phyloP scores from a whole-genome alignment of 371 early-diverging fungal species.

The Caulochytrium protostelioides region DNA sequence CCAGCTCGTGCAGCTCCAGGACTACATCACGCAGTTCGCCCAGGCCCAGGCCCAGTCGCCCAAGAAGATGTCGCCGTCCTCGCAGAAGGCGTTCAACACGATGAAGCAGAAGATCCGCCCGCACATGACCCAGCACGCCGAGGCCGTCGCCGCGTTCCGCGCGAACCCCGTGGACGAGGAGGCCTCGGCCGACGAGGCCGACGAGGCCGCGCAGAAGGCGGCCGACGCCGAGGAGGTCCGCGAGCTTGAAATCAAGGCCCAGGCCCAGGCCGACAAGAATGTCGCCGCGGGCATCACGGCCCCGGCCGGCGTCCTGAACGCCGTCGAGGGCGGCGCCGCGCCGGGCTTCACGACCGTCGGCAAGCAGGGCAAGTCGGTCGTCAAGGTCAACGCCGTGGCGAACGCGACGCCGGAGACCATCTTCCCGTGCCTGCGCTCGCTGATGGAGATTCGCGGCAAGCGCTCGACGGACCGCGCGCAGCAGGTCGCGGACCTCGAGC shows the following conservation, averaged over 20 bases:
- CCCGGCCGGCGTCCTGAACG: background rate
- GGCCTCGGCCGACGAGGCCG: slow-evolving; percentile 16
- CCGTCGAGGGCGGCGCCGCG: slow-evolving; percentile 5
- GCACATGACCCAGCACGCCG: slow-evolving; percentile 52
- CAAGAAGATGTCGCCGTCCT: slow-evolving; percentile 62
- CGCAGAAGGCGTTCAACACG: slow-evolving; percentile 62
- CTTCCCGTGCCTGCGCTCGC: too few species aligned
- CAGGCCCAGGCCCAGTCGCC: slow-evolving; percentile 38
- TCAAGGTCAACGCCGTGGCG: slow-evolving; percentile 3
- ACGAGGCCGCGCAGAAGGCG: background rate
- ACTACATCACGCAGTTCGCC: slow-evolving; percentile 30
- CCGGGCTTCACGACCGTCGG: slow-evolving; percentile 7
- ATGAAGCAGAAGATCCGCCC: slow-evolving; percentile 82
- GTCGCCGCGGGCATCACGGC: background rate
- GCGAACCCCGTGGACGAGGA: slow-evolving; percentile 18
- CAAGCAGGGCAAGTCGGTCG: slow-evolving; percentile 1
- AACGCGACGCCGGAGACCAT: background rate
- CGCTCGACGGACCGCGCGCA: too few species aligned
- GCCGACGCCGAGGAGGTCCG: slow-evolving; percentile 4
- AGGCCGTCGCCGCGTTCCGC: slow-evolving; percentile 45
- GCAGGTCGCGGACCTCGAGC: background rate
- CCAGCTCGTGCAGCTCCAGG: slow-evolving; percentile 52
- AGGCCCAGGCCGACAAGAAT: slow-evolving; percentile 2
- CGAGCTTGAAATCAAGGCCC: slow-evolving; percentile 2
- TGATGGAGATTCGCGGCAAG: too few species aligned